Evolutionary conservation across 176 grass and related monocot species (phyloP), one percentile per base, ranked within the genome.

Genomic region (Cenchrus purpureus): DNA sequence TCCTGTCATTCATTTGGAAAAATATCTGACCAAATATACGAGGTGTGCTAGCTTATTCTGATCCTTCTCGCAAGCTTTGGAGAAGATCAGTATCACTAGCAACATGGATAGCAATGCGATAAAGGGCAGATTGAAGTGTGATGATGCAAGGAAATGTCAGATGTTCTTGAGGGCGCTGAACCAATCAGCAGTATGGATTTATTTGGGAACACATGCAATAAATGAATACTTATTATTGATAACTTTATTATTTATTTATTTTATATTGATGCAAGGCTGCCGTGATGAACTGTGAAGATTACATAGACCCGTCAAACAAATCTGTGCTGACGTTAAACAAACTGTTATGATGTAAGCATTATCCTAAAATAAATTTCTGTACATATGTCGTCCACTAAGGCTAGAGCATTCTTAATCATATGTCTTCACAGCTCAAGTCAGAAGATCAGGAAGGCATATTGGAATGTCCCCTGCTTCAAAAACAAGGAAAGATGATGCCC

Each of bases 21-120:
- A 73, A 52, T 73, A 73, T 73, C 71, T 25, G 46, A 73, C 50
- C 71, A 73, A 49, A 13, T 73, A 20, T 74, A 54, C 9, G 71
- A 74, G 71, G 71, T 74, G n/a, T 0, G 11, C 42, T 70, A 8
- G 9, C 6, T 54, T 52, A 8, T 52, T 5, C 25, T 25, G 25
- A 25, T 25, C 5, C 45, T 72, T 73, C 1, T 53, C 29, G 6
- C 20, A 20, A 0, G 10, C 4, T 71, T 29, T 51, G 20, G 45
- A 72, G 20, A 50, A 3, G 10, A 50, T 1, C 4, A 22, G 9
- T 25, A 9, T 9, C 59, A 25, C 3, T 59, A 48, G 68, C 43
- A 51, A 11, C 22, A 25, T 34, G 44, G 4, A 6, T 49, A 49
- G 13, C 0, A 4, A 7, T 25, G n/a, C 1, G 13, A 71, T 12